Evolutionary conservation across 345 rosid species (phyloP).

Genomic region (Firmiana major): DNA sequence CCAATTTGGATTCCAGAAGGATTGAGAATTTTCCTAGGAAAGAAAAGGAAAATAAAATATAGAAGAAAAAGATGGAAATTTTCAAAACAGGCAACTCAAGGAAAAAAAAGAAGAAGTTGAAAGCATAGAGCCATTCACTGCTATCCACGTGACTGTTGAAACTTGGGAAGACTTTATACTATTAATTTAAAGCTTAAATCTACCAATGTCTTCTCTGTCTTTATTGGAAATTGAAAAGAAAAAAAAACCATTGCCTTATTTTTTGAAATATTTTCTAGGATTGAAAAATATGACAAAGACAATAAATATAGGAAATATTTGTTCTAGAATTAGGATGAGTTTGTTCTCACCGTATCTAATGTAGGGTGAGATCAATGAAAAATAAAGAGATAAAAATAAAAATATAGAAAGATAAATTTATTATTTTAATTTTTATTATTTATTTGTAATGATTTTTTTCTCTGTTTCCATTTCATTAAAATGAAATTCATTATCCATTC

Average conservation of each 20-base stretch:
- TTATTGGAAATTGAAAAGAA: background rate
- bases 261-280: background rate
- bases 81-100: background rate
- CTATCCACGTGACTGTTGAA: conserved; percentile 4
- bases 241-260: background rate
- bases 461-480: no score
- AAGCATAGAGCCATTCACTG: background rate
- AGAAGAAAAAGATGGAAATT: background rate
- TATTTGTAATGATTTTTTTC: no score
- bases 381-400: no score
- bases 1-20: background rate
- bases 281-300: background rate
- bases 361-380: no score
- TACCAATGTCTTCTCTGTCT: background rate
- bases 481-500: no score
- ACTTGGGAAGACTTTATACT: background rate
- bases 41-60: background rate
- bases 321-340: no score
- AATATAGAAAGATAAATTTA: no score
- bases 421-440: no score
- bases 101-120: background rate
- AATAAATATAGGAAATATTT: no score
- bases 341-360: no score
- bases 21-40: background rate
- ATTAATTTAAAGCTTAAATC: background rate